These are phyloP conservation scores for Astrocystis sublimbata DNA, from an alignment of 495 filamentous ascomycete species.

Conservation along the genomic window DNA sequence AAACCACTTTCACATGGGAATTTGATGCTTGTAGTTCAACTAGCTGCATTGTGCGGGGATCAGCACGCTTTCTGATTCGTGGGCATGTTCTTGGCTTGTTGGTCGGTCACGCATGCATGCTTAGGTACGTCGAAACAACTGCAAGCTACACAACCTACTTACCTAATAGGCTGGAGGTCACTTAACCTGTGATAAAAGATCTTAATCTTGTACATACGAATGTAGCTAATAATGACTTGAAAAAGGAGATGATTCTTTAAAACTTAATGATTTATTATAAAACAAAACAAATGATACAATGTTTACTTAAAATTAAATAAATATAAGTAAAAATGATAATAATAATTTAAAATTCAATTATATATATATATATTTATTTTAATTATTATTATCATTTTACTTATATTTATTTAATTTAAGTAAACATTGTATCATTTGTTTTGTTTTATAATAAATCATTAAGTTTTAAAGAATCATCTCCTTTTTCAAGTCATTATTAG, in stretches of 20 bases:
- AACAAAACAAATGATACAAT: no score
- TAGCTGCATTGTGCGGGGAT: neutral
- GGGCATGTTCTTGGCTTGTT: no score
- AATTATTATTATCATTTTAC: conserved; percentile 15
- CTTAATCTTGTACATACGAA: no score
- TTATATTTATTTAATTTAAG: neutral
- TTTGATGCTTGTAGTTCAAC: neutral
- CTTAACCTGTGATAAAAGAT: no score
- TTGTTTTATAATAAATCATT: neutral
- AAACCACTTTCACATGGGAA: neutral
- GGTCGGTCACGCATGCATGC: neutral
- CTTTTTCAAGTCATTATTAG: no score
- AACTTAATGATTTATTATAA: neutral
- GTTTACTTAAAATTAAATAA: conserved; percentile 3
- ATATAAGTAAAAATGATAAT: conserved; percentile 6
- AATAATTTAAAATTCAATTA: no score
- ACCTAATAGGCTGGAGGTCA: no score
- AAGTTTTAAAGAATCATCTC: neutral
- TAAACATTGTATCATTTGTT: no score
- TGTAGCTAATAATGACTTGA: no score
- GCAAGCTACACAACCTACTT: no score
- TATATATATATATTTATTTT: conserved; percentile 16
- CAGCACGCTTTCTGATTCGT: neutral
- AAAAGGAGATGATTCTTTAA: neutral
- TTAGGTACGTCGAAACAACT: no score